phyloP scores from a whole-genome alignment of 192 early-diverging fungal species.

The Backusella tarrabulga region DNA sequence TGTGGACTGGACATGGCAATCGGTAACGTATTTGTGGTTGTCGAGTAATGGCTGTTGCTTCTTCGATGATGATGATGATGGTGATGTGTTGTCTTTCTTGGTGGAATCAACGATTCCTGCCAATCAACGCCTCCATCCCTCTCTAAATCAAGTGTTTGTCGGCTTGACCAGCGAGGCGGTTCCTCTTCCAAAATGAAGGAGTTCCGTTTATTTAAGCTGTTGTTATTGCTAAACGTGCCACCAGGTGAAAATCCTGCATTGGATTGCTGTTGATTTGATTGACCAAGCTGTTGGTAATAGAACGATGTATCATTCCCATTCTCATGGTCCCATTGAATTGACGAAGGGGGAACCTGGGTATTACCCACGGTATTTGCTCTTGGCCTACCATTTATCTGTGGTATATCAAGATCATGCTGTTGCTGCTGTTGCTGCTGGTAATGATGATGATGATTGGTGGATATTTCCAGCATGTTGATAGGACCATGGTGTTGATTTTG shows the following conservation, averaged over 20 bases:
- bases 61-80: background rate
- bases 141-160: slow-evolving; percentile 14
- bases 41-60: background rate
- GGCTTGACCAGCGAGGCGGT: background rate
- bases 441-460: background rate
- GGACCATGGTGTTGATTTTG: background rate
- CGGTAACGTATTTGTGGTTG: background rate
- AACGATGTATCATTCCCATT: slow-evolving; percentile 1
- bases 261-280: slow-evolving; percentile 14
- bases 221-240: background rate
- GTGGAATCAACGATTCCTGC: background rate
- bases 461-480: background rate
- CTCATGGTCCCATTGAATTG: slow-evolving; percentile 30
- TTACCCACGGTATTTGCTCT: slow-evolving; percentile 46
- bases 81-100: background rate
- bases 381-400: slow-evolving; percentile 25
- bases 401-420: background rate
- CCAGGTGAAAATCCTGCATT: background rate
- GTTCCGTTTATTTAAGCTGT: too few relatives aligned
- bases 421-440: too few relatives aligned
- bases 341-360: slow-evolving; percentile 20
- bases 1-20: background rate
- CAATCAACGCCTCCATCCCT: slow-evolving; percentile 18
- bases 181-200: background rate
- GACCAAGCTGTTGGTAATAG: slow-evolving; percentile 2